Evolutionary conservation across 2,329 filamentous ascomycete genomes (phyloP), one percentile per base, ranked within the genome.

Genomic region (Sclerotinia subarctica): DNA sequence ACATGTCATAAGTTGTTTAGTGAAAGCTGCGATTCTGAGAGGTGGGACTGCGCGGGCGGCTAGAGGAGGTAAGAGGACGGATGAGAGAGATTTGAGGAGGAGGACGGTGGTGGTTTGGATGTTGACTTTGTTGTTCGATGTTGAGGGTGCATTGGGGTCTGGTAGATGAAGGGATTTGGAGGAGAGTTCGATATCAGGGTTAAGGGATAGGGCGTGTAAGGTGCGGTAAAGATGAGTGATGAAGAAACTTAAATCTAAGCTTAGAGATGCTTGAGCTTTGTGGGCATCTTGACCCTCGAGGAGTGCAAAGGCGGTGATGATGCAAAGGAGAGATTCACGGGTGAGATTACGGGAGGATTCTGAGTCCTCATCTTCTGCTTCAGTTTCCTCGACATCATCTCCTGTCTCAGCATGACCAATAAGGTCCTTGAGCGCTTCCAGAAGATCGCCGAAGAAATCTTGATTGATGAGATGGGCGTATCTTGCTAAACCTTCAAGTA

Each of bases 381-480:
- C 77, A 3, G 80, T 77, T 15, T 81, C 78, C 11, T 80, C 79
- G 2, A 81, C 75, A 51, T 80, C 78, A 4, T 82, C 83, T 21
- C 84, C 82, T 0, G 84, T 82, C 75, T 90, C 86, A 64, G 91
- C 90, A 73, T 94, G 87, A 5, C 88, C 86, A 74, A 98, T 94
- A 56, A 99, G 86, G 72, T 99, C 95, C 78, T 96, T 96, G 51
- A 99, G 83, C 0, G 93, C 94, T 80, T 98, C 95, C 15, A 99
- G 86, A 42, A 99, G 84, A 77, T 99, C 95, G 38, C 94, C 95
- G 75, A 99, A 99, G 82, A 99, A 98, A 77, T 99, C 93, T 77
- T 99, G 93, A 81, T 99, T 99, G 84, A 99, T 99, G 69, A 99
- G 85, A 78, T 97, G 95, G 4, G 94, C 90, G 77, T 96, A 99